These are phyloP conservation scores for Athelia sp. DNA, from an alignment of 1,284 basidiomycete genomes.

Conservation along the genomic window DNA sequence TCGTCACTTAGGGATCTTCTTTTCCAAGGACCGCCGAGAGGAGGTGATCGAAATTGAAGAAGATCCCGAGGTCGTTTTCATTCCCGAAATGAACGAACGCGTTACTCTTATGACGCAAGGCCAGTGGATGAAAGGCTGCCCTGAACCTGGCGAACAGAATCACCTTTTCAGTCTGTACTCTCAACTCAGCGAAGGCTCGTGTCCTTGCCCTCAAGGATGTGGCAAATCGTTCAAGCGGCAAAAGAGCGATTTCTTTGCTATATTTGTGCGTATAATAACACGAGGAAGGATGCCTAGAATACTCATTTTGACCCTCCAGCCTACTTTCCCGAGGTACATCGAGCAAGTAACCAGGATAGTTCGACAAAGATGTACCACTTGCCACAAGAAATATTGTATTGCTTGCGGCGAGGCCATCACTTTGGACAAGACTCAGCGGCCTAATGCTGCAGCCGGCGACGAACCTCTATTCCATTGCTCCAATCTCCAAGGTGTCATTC, in stretches of 20 bases:
- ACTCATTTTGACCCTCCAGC: conserved; percentile 34
- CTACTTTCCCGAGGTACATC: conserved; percentile 68
- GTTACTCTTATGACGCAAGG: conserved; percentile 77
- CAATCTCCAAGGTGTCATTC: conserved; percentile 79
- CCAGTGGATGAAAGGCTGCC: conserved; percentile 96
- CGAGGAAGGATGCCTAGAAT: too few relatives aligned
- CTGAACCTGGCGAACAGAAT: conserved; percentile 86
- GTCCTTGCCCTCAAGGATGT: conserved; percentile 71
- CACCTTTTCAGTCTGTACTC: conserved; percentile 83
- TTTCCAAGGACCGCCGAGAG: conserved; percentile 85
- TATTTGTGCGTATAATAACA: conserved; percentile 81
- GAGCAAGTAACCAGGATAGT: conserved; percentile 55
- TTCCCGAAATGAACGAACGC: conserved; percentile 40
- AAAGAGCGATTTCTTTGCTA: conserved; percentile 75
- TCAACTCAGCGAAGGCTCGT: conserved; percentile 57
- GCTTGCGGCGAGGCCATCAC: conserved; percentile 77
- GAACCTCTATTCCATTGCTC: conserved; percentile 81
- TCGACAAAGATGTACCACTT: conserved; percentile 57
- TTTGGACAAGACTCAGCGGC: conserved; percentile 34
- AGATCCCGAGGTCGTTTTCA: conserved; percentile 50
- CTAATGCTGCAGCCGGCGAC: conserved; percentile 34
- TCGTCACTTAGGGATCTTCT: conserved; percentile 67
- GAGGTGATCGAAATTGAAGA: conserved; percentile 85
- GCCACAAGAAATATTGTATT: conserved; percentile 67
- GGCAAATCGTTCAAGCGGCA: conserved; percentile 52